Evolutionary conservation across 306 rosid genomes (phyloP).

Genomic region (Alnus rubra): DNA sequence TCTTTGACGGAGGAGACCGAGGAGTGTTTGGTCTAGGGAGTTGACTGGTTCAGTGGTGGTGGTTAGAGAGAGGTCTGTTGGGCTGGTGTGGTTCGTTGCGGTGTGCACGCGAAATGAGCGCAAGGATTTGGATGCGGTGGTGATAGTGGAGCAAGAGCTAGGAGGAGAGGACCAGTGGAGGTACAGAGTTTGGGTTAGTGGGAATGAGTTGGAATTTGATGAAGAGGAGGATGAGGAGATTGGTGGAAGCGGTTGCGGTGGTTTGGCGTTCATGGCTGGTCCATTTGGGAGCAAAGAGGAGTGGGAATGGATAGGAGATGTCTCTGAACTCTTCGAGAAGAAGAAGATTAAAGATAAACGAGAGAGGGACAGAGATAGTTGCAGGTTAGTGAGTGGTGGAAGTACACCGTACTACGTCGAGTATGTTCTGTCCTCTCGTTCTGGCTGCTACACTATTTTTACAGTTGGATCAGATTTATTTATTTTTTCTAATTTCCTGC

Average conservation of each 20-base stretch:
- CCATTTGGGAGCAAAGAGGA: slow-evolving; percentile 42
- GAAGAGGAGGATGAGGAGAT: slow-evolving; percentile 23
- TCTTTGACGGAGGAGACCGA: slow-evolving; percentile 65
- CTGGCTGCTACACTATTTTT: background rate
- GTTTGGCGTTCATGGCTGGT: slow-evolving; percentile 55
- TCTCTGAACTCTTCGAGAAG: background rate
- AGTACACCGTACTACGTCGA: slow-evolving; percentile 45
- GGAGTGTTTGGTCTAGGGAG: slow-evolving; percentile 58
- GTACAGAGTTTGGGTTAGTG: slow-evolving; percentile 25
- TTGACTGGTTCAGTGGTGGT: slow-evolving; percentile 19
- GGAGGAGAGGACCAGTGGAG: slow-evolving; percentile 33
- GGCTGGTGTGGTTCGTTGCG: slow-evolving; percentile 38
- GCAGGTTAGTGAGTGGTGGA: slow-evolving; percentile 37
- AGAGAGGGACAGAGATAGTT: slow-evolving; percentile 26
- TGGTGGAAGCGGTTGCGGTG: slow-evolving; percentile 23
- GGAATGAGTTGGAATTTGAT: slow-evolving; percentile 23
- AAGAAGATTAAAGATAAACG: background rate
- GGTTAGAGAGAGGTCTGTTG: slow-evolving; percentile 37
- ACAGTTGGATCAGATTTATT: no score
- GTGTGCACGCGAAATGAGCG: slow-evolving; percentile 29
- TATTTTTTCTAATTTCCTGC: no score
- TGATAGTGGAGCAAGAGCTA: slow-evolving; percentile 24
- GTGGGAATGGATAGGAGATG: background rate
- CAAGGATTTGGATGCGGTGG: slow-evolving; percentile 25
- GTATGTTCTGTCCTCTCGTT: slow-evolving; percentile 43